Evolutionary conservation across 2,329 filamentous ascomycete species (phyloP), one percentile per base, ranked within the genome.

Genomic region (Gremmenia infestans): DNA sequence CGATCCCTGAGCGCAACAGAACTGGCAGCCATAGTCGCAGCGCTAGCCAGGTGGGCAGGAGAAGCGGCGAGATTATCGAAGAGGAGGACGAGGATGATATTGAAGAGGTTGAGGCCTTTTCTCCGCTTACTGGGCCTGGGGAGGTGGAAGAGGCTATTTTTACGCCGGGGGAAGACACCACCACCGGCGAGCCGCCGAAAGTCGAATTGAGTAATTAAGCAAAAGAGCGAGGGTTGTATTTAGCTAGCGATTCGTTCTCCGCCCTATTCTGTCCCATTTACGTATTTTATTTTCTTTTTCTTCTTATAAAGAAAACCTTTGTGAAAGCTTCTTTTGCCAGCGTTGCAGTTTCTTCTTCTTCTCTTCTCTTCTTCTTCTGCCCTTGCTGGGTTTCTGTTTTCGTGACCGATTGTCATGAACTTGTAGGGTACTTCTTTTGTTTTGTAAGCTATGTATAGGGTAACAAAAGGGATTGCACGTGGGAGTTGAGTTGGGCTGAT

Each of bases 41-140:
- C 71, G 80, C 80, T 1, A 91, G 87, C 64, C 80, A 83, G 2
- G 82, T 72, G 50, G 87, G 87, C 0, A 76, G 88, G 28, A 75
- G 85, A 23, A 91, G 87, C 53, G 86, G 84, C 8, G 89, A 92
- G 72, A 85, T 89, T 52, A 85, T 88, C 36, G 79, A 85, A 60
- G 84, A 87, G 61, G 83, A 82, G 61, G 82, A 85, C 36, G 83
- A 86, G 60, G 71, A 73, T 43, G 72, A 74, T 14, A 67, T 70
- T n/a, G 75, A 76, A 22, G 74, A 79, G 32, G 78, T 80, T 2
- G 83, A 86, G 7, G 73, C 74, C 2, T 86, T 86, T 61, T 77
- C 73, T 25, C 81, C 82, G 0, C 73, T 83, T 17, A 63, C 56
- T 1, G 68, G 62, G 9, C 60, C 61, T 8, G 64, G 59, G 36